Base-by-base conservation (phyloP, 345 rosid species). In the Brassica cretica region DNA sequence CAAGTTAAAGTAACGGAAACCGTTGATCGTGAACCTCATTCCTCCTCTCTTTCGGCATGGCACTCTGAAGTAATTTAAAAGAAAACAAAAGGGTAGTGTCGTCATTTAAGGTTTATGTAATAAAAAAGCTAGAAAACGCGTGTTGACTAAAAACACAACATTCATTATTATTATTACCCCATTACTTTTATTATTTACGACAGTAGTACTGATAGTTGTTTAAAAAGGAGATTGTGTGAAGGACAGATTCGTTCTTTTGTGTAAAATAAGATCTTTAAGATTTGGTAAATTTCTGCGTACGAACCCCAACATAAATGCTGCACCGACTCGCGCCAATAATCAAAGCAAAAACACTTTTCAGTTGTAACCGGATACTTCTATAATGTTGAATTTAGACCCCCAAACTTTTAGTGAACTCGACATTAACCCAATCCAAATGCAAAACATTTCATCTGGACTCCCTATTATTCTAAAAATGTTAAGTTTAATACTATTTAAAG, bases 1-100 rank as follows among this genome's bases (percentile, higher is more conserved):
- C 83, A 88, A 75, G 86, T 88, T 88, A 58, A 88, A 88, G 87
- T 88, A 88, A n/a, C 84, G 86, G 88, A 82, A 86, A 3, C 93
- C 89, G 81, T 89, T 86, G 81, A 88, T 81, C 5, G 89, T 85
- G 79, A 88, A 86, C 77, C 92, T 77, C 58, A 86, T 88, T 30
- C 92, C 92, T 30, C 89, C 92, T 37, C 66, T 80, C 73, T 86
- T 88, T 51, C 88, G 82, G 88, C 92, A 88, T 51, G 89, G 89
- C 66, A 86, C 88, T 68, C 92, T 88, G 81, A 55, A 6, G 73
- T 15, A 71, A 70, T 59, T 9, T 18, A 12, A 9, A 18, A 2
- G 1, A 3, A 60, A 60, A 12, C 59, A 53, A 30, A 0, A 71
- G 76, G 72, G 63, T 35, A 78, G 12, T 61, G 25, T 11, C 61